Conservation (phyloP, 306 rosid species). For the Cicer cuneatum region DNA sequence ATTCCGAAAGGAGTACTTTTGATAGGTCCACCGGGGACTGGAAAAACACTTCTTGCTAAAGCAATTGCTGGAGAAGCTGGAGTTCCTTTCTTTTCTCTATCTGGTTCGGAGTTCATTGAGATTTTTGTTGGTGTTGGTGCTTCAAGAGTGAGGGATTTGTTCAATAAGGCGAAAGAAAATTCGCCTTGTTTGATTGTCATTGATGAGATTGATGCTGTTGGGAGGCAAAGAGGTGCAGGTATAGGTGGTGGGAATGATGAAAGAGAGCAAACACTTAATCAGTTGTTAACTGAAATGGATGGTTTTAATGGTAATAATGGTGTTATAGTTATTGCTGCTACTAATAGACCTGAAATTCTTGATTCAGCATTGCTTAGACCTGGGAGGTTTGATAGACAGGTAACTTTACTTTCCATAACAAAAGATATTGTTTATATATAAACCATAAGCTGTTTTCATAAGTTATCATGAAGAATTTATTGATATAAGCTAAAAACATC, state of each 20-base stretch:
- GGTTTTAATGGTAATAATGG: conserved; percentile 76
- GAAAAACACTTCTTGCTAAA: conserved; percentile 78
- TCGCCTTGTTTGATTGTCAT: conserved; percentile 80
- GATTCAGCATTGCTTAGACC: conserved; percentile 83
- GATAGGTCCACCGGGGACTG: conserved; percentile 82
- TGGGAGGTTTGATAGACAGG: conserved; percentile 86
- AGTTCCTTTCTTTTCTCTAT: conserved; percentile 80
- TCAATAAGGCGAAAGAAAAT: conserved; percentile 71
- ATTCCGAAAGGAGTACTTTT: conserved; percentile 80
- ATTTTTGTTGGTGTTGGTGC: conserved; percentile 91
- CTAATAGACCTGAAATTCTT: conserved; percentile 79
- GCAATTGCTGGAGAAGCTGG: conserved; percentile 95
- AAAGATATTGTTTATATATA: no score
- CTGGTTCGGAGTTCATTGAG: conserved; percentile 87
- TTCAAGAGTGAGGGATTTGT: conserved; percentile 80
- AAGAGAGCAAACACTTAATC: conserved; percentile 82
- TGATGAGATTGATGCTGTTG: conserved; percentile 87
- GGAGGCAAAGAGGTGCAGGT: conserved; percentile 88
- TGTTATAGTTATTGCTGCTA: conserved; percentile 76
- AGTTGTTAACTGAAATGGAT: conserved; percentile 84
- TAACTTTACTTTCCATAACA: conserved; percentile 17
- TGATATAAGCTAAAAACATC: no score
- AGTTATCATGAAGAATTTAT: no score
- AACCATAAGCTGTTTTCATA: no score
- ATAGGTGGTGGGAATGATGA: conserved; percentile 89